A percentile compares a stretch with the other conserved stretches of the same genome.
These are phyloP conservation scores for Paradendryphiella salina DNA, from an alignment of 2,329 filamentous ascomycete genomes.

Conservation along the genomic window DNA sequence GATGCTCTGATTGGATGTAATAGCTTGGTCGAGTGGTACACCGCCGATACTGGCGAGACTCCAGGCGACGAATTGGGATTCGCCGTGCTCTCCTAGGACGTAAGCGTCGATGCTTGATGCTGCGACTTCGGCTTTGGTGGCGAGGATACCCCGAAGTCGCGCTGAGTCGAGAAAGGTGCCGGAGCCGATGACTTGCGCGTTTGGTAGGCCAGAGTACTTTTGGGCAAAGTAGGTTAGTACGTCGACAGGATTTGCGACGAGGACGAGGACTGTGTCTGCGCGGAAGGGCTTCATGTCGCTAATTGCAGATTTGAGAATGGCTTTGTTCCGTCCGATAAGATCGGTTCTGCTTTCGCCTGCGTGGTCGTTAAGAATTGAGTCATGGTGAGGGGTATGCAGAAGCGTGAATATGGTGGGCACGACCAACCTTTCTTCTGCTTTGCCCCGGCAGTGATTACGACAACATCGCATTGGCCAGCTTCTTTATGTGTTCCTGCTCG, in stretches of 20 bases:
- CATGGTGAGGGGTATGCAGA: background rate
- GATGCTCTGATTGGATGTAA: background rate
- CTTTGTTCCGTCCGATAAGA: constrained; percentile 26
- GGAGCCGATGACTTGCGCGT: constrained; percentile 24
- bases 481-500: constrained; percentile 30
- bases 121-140: constrained; percentile 16
- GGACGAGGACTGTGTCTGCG: constrained; percentile 18
- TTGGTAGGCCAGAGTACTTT: constrained; percentile 16
- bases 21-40: constrained; percentile 6
- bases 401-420: too few species aligned
- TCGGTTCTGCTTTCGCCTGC: constrained; percentile 27
- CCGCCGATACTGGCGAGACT: constrained; percentile 17
- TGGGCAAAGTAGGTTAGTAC: constrained; percentile 27
- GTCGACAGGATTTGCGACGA: constrained; percentile 32
- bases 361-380: background rate
- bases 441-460: constrained; percentile 27
- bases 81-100: constrained; percentile 26
- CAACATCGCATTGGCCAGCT: constrained; percentile 27
- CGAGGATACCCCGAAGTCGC: constrained; percentile 22
- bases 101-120: constrained; percentile 21
- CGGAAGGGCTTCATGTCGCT: constrained; percentile 27
- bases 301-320: constrained; percentile 26
- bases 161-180: constrained; percentile 29
- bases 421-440: constrained; percentile 26
- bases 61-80: constrained; percentile 26